phyloP scores from a whole-genome alignment of 371 early-diverging fungal species.

The Lichtheimia ramosa region DNA sequence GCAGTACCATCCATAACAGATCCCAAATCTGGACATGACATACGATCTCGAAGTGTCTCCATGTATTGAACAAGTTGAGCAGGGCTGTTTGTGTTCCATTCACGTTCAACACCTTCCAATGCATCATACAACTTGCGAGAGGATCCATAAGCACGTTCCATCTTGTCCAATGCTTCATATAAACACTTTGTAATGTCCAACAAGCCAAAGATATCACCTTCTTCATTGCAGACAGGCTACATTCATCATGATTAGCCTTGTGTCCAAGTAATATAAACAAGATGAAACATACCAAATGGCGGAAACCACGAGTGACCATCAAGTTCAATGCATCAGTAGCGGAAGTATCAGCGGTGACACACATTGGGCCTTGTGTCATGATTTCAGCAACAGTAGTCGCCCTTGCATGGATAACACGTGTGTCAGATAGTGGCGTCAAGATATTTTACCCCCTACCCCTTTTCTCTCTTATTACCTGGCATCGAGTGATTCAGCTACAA shows the following conservation, averaged over 20 bases:
- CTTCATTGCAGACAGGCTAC: constrained; percentile 68
- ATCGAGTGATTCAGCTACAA: constrained; percentile 49
- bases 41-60: constrained; percentile 72
- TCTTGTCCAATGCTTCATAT: constrained; percentile 88
- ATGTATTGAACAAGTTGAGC: constrained; percentile 66
- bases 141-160: constrained; percentile 87
- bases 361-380: constrained; percentile 91
- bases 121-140: constrained; percentile 82
- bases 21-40: constrained; percentile 86
- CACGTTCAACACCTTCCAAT: constrained; percentile 84
- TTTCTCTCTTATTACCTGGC: constrained; percentile 24
- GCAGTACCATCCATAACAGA: constrained; percentile 74
- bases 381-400: constrained; percentile 81
- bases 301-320: constrained; percentile 92
- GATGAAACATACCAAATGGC: constrained; percentile 74
- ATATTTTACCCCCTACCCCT: background rate
- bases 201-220: constrained; percentile 88
- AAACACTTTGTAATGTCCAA: constrained; percentile 94
- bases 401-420: constrained; percentile 10
- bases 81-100: constrained; percentile 49
- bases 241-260: background rate
- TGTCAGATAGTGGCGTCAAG: background rate
- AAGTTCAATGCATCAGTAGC: constrained; percentile 93
- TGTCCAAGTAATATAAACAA: background rate
- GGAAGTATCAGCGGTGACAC: constrained; percentile 76